Evolutionary conservation across 192 early-diverging fungal species (phyloP), one percentile per base, ranked within the genome.

Genomic region (Linnemannia hyalina): DNA sequence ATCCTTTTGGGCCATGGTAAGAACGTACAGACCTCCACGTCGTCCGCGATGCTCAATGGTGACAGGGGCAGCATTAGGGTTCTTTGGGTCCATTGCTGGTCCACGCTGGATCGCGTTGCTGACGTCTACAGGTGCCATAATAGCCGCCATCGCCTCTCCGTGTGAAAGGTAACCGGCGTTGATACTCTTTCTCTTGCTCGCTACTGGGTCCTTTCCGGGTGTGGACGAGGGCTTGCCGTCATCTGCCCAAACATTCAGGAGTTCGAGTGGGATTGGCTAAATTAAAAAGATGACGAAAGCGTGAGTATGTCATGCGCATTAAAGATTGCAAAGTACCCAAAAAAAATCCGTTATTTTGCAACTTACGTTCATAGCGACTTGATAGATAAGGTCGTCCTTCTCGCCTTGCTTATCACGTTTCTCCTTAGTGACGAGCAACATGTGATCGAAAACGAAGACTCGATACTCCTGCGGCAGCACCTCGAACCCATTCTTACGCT

Each of bases 361-460:
- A 73, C 75, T 8, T 77, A 82, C 81, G 7, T 76, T 72, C 44
- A 65, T 72, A 40, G 68, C 72, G 3, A 82, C 75, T 63, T 77
- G 82, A 60, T 91, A 88, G 13, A 95, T 71, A 71, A 91, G 90
- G 70, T 82, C 91, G 55, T 92, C 90, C 47, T 82, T 82, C 32
- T 93, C 93, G 10, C 89, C 88, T 54, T 91, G 88, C 74, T 89
- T 86, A 29, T 92, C 89, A 10, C 81, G 85, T 78, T 94, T 96
- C 70, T 88, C 85, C 75, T 93, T 95, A 52, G 94, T 92, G 80
- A 96, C 92, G 26, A 97, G 88, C 52, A 97, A 77, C 87, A 93
- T 92, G 88, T 98, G 95, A 87, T 99, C 98, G 38, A 99, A 93
- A 65, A 99, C 80, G 75, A 95, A 94, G 32, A 98, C 89, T 36